Evolutionary conservation across 305 asterid species (phyloP).

Genomic region (Andrographis paniculata): DNA sequence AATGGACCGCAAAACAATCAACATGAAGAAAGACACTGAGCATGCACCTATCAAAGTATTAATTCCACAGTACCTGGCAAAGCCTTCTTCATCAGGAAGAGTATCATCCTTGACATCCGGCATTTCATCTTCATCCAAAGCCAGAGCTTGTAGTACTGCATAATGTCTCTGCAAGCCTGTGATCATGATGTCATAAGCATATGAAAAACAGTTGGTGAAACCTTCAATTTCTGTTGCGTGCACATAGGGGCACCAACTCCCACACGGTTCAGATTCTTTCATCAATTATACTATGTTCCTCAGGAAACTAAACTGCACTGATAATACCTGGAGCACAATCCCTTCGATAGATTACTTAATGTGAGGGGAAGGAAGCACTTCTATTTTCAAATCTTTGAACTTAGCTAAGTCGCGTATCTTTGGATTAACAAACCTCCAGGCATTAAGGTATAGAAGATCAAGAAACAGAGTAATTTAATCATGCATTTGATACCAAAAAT

Average conservation of each 20-base stretch:
- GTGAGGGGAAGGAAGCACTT: too few species aligned
- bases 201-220: background rate
- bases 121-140: conserved; percentile 92
- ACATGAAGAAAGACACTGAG: conserved; percentile 3
- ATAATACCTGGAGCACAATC: too few species aligned
- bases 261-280: too few species aligned
- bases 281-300: too few species aligned
- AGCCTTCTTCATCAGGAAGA: conserved; percentile 94
- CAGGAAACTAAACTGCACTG: too few species aligned
- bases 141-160: conserved; percentile 88
- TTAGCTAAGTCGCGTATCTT: too few species aligned
- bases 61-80: conserved; percentile 49
- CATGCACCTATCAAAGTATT: background rate
- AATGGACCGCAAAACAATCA: conserved; percentile 2
- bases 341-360: too few species aligned
- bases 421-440: too few species aligned
- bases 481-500: too few species aligned
- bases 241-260: background rate
- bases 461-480: too few species aligned
- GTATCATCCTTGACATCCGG: conserved; percentile 91
- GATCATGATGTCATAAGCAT: conserved; percentile 15
- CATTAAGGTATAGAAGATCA: too few species aligned
- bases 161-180: conserved; percentile 94
- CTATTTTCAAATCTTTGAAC: too few species aligned
- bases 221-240: conserved; percentile 4